Percentiles rank a stretch among this genome's conserved stretches.
These are phyloP conservation scores for Podila clonocystis DNA, from an alignment of 192 early-diverging fungal species.

Conservation along the genomic window DNA sequence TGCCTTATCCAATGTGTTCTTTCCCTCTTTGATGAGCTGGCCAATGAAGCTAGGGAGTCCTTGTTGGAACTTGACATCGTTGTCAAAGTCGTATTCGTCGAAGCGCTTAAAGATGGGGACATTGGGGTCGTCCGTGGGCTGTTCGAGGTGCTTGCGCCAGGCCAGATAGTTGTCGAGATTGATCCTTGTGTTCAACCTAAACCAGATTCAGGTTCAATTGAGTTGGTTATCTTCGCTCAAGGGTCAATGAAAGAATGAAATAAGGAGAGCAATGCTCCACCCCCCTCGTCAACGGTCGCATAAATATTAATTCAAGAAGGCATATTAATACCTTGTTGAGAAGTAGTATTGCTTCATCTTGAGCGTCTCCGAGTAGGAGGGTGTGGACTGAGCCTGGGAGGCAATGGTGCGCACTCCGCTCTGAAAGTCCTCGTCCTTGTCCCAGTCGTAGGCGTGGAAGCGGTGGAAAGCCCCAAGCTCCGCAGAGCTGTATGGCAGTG, in stretches of 20 bases:
- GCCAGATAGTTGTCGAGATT: slow-evolving; percentile 56
- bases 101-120: slow-evolving; percentile 52
- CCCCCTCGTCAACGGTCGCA: background rate
- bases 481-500: slow-evolving; percentile 25
- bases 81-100: slow-evolving; percentile 59
- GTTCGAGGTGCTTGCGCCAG: slow-evolving; percentile 48
- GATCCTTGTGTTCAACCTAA: slow-evolving; percentile 46
- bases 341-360: slow-evolving; percentile 55
- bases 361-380: slow-evolving; percentile 39
- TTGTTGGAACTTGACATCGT: slow-evolving; percentile 52
- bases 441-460: slow-evolving; percentile 45
- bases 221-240: background rate
- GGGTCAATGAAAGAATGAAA: too few species aligned
- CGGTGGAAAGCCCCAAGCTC: slow-evolving; percentile 47
- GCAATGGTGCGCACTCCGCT: slow-evolving; percentile 34
- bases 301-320: background rate
- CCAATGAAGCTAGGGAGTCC: slow-evolving; percentile 55
- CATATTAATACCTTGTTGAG: slow-evolving; percentile 34
- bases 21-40: slow-evolving; percentile 49
- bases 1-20: slow-evolving; percentile 53
- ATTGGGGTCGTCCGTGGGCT: slow-evolving; percentile 30
- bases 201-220: background rate
- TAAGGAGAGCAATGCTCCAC: background rate
- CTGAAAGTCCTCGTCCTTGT: slow-evolving; percentile 40
- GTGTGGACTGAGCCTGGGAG: slow-evolving; percentile 7